Conservation (phyloP, 2,329 filamentous ascomycete species). For the Penicillium janthinellum region DNA sequence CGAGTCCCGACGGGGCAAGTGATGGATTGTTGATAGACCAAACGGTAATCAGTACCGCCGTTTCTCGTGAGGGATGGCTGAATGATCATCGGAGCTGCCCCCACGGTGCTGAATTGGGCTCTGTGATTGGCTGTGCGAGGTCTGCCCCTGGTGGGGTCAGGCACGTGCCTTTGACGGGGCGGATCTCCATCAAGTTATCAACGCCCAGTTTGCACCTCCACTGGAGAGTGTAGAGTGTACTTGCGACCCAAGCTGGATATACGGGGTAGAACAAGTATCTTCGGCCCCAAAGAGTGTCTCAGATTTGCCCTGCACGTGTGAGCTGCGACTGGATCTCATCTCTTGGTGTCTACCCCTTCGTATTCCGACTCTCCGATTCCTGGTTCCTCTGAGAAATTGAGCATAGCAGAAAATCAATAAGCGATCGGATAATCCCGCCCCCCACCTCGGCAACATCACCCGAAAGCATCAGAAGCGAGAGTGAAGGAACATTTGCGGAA, state of each 20-base stretch:
- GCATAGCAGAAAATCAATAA: too few species aligned
- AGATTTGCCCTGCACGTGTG: neutral
- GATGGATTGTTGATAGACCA: neutral
- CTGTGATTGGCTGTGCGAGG: neutral
- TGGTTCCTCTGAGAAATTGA: neutral
- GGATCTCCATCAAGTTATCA: neutral
- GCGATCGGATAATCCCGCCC: too few species aligned
- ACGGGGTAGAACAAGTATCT: neutral
- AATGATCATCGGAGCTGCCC: conserved; percentile 5
- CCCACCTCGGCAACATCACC: too few species aligned
- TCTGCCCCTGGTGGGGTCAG: neutral
- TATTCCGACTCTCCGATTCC: neutral
- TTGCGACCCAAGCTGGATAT: neutral
- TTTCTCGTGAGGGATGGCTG: neutral
- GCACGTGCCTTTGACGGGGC: neutral
- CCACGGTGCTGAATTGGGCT: neutral
- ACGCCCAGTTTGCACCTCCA: neutral
- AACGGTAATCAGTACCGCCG: neutral
- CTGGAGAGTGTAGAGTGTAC: too few species aligned
- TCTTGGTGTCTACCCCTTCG: neutral
- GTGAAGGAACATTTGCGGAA: neutral
- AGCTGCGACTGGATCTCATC: neutral
- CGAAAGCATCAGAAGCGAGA: too few species aligned
- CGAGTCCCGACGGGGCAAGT: neutral
- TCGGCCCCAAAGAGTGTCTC: neutral